Evolutionary conservation across 2,329 filamentous ascomycete genomes (phyloP), one percentile per base, ranked within the genome.

Genomic region (Colletotrichum sp.): DNA sequence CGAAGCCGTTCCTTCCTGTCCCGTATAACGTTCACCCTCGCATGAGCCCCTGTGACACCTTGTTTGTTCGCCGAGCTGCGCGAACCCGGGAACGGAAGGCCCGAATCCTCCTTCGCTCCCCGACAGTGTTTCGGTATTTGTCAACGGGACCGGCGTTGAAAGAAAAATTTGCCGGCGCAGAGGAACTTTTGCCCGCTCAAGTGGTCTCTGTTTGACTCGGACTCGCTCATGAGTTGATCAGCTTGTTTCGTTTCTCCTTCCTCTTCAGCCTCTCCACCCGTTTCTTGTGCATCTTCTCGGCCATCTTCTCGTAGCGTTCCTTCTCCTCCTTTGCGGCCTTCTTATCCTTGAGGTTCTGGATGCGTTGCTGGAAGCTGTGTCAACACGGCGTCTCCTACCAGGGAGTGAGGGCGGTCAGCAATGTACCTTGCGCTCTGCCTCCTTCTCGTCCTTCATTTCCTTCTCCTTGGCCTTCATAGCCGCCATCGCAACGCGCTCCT

Each of bases 211-310:
- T 65, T 34, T 22, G 57, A 70, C 36, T 18, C 73, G 39, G 22
- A 65, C 10, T 15, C 64, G 68, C 77, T 90, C 88, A 93, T 76
- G 92, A 93, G 84, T 93, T 93, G 81, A 94, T 83, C 84, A 95
- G 87, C 88, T 96, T 97, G 86, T 96, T 99, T 83, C 97, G 93
- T 93, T 99, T 99, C 89, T 99, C 97, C 85, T 95, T 95, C 83
- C 96, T 92, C 93, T 96, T 98, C 85, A 98, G 86, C 80, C 97
- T 92, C 87, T 99, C 97, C 15, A 99, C 94, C 77, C 96, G 91
- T 90, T 98, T 99, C 86, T 92, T 93, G 88, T 99, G 96, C 97
- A 99, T 99, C 89, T 97, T 99, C 87, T 96, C 95, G 24, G 96
- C 96, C 92, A 99, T 92, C 89, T 96, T 95, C 85, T 96, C 95